phyloP scores from a whole-genome alignment of 352 stramenopile species.

The Pythium coloratum region DNA sequence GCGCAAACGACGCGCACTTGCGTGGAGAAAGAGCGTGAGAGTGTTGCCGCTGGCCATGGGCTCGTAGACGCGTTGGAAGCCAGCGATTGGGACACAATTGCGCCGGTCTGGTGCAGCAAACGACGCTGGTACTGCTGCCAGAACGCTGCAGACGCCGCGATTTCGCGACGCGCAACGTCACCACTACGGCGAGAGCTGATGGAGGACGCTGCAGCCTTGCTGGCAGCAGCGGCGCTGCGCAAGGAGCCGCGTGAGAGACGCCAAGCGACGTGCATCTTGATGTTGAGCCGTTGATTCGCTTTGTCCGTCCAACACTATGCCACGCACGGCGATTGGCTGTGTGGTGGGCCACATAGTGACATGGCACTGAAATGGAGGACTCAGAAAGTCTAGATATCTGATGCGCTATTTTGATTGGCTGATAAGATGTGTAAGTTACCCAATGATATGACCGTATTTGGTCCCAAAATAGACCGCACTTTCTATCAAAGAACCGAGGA shows the following conservation, averaged over 20 bases:
- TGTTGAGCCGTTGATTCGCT: background rate
- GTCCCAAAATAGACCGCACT: background rate
- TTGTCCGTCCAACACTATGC: background rate
- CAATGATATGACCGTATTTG: slow-evolving; percentile 2
- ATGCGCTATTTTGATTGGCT: slow-evolving; percentile 12
- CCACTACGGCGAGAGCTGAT: background rate
- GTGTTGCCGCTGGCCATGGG: background rate
- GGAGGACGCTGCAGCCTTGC: background rate
- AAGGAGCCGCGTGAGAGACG: slow-evolving; percentile 17
- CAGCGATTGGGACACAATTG: background rate
- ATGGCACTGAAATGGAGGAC: slow-evolving; percentile 8
- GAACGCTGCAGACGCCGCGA: slow-evolving; percentile 11
- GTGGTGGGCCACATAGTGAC: slow-evolving; percentile 6
- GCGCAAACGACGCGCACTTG: slow-evolving; percentile 6
- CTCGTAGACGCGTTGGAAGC: background rate
- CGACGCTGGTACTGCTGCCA: slow-evolving; percentile 17
- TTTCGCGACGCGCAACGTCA: background rate
- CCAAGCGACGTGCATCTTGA: slow-evolving; percentile 16
- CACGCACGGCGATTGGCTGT: slow-evolving; percentile 4
- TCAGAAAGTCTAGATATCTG: background rate
- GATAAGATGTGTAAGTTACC: background rate
- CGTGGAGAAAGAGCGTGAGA: background rate
- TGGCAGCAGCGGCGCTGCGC: background rate
- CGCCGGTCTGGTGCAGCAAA: background rate
- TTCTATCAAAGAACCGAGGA: background rate